A percentile compares a stretch with the other conserved stretches of the same genome.
These are phyloP conservation scores for Boletellus dicymbophilus DNA, from an alignment of 1,284 basidiomycete genomes.

Conservation along the genomic window DNA sequence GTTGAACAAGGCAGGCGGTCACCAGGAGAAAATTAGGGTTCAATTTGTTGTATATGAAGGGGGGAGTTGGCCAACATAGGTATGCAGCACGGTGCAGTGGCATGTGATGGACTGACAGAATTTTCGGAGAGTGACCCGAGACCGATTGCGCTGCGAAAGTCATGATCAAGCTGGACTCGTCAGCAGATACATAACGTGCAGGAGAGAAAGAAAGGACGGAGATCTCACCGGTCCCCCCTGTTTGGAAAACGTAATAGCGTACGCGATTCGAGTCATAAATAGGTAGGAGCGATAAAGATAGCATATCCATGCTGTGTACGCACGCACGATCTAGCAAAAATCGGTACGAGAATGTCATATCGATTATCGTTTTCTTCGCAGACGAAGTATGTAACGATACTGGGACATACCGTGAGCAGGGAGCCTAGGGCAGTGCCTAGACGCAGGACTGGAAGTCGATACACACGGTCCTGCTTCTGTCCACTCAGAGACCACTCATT, in stretches of 20 bases:
- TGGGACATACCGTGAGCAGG: conserved; percentile 8
- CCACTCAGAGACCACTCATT: conserved; percentile 31
- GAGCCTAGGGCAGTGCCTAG: conserved; percentile 21
- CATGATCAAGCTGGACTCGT: conserved; percentile 23
- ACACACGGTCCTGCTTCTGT: conserved; percentile 29
- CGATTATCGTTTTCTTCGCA: conserved; percentile 15
- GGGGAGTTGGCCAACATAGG: conserved; percentile 5
- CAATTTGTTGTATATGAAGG: conserved; percentile 30
- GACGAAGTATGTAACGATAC: conserved; percentile 11
- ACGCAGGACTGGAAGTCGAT: conserved; percentile 31
- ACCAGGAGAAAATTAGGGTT: conserved; percentile 21
- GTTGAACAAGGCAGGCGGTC: conserved; percentile 2
- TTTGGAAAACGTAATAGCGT: conserved; percentile 24
- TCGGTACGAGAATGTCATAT: conserved; percentile 15
- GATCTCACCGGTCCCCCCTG: conserved; percentile 14
- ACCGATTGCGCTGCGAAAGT: conserved; percentile 1
- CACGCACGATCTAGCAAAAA: conserved; percentile 12
- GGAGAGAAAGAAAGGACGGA: conserved; percentile 13
- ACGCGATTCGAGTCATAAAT: conserved; percentile 16
- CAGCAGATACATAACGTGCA: conserved; percentile 4
- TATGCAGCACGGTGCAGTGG: conserved; percentile 11
- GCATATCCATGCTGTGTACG: conserved; percentile 19
- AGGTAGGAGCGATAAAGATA: conserved; percentile 24
- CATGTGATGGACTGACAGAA: conserved; percentile 10
- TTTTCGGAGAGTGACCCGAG: conserved; percentile 4